Evolutionary conservation across 805 yeast species (phyloP).

Genomic region (Pichia exigua): DNA sequence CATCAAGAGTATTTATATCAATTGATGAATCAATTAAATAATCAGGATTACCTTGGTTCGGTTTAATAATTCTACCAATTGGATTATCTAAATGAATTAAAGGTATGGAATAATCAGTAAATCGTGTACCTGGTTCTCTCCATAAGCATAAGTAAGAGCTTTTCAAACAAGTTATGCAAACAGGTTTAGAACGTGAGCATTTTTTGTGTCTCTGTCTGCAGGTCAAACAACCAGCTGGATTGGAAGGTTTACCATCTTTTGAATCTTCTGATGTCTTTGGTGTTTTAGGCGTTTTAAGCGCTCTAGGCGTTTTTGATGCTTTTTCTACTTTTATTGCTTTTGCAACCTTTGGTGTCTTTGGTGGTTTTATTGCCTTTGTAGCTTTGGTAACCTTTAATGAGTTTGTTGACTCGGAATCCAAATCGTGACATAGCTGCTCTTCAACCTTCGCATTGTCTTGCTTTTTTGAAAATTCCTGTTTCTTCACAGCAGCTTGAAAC

Average conservation of each 20-base stretch:
- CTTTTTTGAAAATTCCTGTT: not conserved
- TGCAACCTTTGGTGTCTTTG: not conserved
- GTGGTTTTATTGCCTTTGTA: not conserved
- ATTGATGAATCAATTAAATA: not conserved
- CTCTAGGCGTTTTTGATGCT: not conserved
- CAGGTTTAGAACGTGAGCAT: slow-evolving; percentile 27
- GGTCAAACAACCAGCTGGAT: slow-evolving; percentile 32
- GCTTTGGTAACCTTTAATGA: not conserved
- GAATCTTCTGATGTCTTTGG: not conserved
- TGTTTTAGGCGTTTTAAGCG: not conserved
- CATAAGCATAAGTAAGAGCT: slow-evolving; percentile 4
- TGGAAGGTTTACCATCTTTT: not conserved
- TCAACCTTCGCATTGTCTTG: not conserved
- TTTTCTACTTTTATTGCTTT: not conserved
- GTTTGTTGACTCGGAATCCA: not conserved
- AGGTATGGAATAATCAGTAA: slow-evolving; percentile 1
- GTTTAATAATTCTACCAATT: not conserved
- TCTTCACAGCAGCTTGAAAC: not conserved
- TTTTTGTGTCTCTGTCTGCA: slow-evolving; percentile 37
- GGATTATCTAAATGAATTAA: not conserved
- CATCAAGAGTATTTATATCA: not conserved
- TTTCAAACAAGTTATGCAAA: slow-evolving; percentile 15
- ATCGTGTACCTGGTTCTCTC: slow-evolving; percentile 7
- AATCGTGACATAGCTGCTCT: not conserved
- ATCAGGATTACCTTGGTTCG: not conserved